These are phyloP conservation scores for Geotrichum reessii DNA, from an alignment of 1,139 yeast species.

Conservation along the genomic window DNA sequence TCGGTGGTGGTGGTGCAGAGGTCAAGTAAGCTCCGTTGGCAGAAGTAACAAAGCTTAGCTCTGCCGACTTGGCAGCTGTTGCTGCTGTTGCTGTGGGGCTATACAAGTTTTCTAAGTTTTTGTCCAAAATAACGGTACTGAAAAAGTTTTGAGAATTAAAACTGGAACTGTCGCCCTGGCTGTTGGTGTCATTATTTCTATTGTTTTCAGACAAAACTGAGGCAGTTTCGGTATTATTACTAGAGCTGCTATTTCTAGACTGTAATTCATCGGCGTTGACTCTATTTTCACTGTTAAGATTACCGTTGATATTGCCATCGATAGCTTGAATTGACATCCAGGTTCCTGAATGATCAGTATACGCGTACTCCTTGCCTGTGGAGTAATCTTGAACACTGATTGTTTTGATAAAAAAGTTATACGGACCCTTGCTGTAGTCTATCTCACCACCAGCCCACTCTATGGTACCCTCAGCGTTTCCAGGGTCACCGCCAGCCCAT, in stretches of 20 bases:
- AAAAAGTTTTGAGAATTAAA: background rate
- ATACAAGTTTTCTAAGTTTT: background rate
- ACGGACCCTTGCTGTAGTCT: conserved; percentile 63
- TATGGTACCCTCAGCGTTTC: conserved; percentile 59
- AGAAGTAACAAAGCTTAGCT: background rate
- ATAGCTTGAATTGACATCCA: conserved; percentile 64
- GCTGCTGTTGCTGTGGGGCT: background rate
- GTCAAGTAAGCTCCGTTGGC: conserved; percentile 18
- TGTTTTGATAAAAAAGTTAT: conserved; percentile 58
- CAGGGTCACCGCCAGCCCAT: conserved; percentile 81
- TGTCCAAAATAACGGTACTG: background rate
- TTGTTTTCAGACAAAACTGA: background rate
- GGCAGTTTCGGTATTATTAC: background rate
- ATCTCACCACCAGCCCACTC: conserved; percentile 85
- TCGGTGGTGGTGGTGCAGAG: background rate
- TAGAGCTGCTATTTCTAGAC: background rate
- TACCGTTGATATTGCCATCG: conserved; percentile 50
- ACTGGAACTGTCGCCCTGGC: background rate
- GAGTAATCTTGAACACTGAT: conserved; percentile 73
- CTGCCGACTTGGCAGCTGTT: background rate
- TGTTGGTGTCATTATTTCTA: background rate
- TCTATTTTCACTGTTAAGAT: background rate
- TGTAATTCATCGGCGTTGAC: background rate
- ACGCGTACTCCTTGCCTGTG: conserved; percentile 62
- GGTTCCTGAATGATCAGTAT: conserved; percentile 57